These are phyloP conservation scores for Chytriomyces sp. DNA, from an alignment of 192 early-diverging fungal species.

Conservation along the genomic window DNA sequence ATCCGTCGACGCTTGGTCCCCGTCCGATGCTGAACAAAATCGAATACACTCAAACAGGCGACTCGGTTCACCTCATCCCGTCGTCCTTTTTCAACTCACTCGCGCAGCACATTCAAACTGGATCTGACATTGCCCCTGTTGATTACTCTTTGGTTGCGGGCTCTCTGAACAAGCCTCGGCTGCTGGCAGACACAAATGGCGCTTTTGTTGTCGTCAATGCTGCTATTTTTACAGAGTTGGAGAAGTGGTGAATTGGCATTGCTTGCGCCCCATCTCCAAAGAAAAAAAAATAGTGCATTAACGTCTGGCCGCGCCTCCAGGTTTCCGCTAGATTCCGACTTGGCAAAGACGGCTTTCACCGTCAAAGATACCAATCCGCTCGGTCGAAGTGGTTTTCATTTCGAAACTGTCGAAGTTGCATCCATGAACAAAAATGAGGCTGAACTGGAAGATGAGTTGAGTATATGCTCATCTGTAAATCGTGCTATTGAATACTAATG, in stretches of 20 bases:
- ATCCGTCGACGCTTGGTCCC: too few species aligned
- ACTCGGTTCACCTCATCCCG: neutral
- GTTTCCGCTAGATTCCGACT: neutral
- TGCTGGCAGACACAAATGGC: neutral
- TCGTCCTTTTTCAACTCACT: neutral
- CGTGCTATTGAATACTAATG: too few species aligned
- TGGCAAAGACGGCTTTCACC: neutral
- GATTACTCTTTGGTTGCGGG: neutral
- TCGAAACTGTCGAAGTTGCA: neutral
- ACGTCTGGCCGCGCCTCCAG: neutral
- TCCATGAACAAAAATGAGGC: too few species aligned
- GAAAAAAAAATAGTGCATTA: neutral
- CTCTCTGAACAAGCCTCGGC: neutral
- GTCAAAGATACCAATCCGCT: neutral
- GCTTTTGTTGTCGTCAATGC: constrained; percentile 14
- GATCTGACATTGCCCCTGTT: neutral
- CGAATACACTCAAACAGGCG: neutral
- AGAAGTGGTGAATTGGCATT: neutral
- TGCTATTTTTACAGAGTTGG: neutral
- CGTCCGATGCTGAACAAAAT: too few species aligned
- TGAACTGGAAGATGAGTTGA: too few species aligned
- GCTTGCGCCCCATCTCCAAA: neutral
- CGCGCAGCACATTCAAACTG: neutral
- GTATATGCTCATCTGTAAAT: too few species aligned
- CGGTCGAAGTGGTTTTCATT: neutral